Base-by-base conservation (phyloP, 768 basidiomycete species). In the Mycena metata region DNA sequence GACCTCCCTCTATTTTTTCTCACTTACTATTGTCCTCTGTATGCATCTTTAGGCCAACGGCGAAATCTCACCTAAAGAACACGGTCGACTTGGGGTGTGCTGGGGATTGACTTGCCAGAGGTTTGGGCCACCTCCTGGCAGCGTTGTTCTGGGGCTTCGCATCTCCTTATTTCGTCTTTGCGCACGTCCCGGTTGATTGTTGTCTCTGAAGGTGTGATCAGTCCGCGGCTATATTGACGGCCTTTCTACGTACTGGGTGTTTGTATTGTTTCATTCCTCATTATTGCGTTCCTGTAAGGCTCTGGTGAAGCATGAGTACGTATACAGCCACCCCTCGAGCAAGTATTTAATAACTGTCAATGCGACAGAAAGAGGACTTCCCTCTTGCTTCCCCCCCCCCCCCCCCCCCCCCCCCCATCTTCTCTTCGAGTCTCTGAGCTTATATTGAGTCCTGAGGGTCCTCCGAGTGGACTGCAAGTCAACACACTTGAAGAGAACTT, bases 251-350 rank as follows among this genome's bases (percentile, higher is more conserved):
- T 43, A 57, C 43, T 24, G 2, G 23, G 1, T 26, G 56, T 57
- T 57, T 57, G 41, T 57, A 45, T 5, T 19, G n/a, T n/a, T 43
- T 21, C n/a, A 24, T 57, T 3, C 9, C 26, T 3, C 26, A 11
- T 30, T 51, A n/a, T n/a, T n/a, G n/a, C 24, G 8, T 1, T 15
- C 56, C 19, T 41, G 43, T 41, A 3, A 41, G 56, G 56, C 56
- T 45, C 56, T 57, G 56, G 56, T 57, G 56, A 43, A 24, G 43
- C 42, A 41, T 30, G 56, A 57, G 56, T 19, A 57, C 56, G 56
- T 26, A 41, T 43, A 15, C 56, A 57, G 56, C 42, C 42, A 57
- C 43, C 41, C 56, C 56, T 12, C 6, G 56, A 57, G 42, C 56
- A 57, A 43, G 56, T 57, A 57, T 30, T 23, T 23, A 45, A 26